Percentiles rank a stretch among this genome's conserved stretches.
phyloP scores from a whole-genome alignment of 2,329 filamentous ascomycete genomes.

The Xylariales sp. region DNA sequence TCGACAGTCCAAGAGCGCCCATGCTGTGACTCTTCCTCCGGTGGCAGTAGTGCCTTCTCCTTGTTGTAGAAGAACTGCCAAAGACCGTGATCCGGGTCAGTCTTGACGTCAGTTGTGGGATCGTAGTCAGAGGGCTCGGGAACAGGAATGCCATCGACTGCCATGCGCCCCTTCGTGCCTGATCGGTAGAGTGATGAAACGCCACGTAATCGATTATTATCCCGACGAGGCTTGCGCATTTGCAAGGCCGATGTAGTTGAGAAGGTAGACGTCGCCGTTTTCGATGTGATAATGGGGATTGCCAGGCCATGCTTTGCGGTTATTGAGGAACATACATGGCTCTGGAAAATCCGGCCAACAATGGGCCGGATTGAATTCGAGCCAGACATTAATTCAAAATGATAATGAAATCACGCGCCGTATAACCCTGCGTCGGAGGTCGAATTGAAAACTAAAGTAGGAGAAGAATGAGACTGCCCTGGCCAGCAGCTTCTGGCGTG shows the following conservation, averaged over 20 bases:
- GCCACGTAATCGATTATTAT: slow-evolving; percentile 76
- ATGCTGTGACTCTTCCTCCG: slow-evolving; percentile 65
- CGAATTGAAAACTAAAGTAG: not conserved
- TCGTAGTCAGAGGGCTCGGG: slow-evolving; percentile 67
- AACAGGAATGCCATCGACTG: slow-evolving; percentile 66
- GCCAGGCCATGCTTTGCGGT: too few species aligned
- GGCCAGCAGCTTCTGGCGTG: slow-evolving; percentile 1
- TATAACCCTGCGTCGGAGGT: not conserved
- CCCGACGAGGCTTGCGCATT: slow-evolving; percentile 42
- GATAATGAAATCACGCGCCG: not conserved
- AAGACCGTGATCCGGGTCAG: slow-evolving; percentile 76
- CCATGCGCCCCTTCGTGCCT: slow-evolving; percentile 69
- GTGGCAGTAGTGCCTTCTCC: slow-evolving; percentile 64
- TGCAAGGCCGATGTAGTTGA: slow-evolving; percentile 24
- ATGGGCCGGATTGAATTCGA: slow-evolving; percentile 22
- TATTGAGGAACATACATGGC: too few species aligned
- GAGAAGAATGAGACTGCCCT: slow-evolving; percentile 5
- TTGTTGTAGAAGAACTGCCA: slow-evolving; percentile 85
- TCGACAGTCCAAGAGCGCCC: slow-evolving; percentile 80
- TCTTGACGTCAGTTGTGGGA: slow-evolving; percentile 45
- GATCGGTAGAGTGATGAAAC: slow-evolving; percentile 77
- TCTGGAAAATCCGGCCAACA: slow-evolving; percentile 21
- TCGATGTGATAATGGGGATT: slow-evolving; percentile 11
- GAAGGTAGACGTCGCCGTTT: slow-evolving; percentile 21
- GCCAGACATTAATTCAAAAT: slow-evolving; percentile 22